Conservation (phyloP, 2,329 filamentous ascomycete species). For the Hypomyces perniciosus region DNA sequence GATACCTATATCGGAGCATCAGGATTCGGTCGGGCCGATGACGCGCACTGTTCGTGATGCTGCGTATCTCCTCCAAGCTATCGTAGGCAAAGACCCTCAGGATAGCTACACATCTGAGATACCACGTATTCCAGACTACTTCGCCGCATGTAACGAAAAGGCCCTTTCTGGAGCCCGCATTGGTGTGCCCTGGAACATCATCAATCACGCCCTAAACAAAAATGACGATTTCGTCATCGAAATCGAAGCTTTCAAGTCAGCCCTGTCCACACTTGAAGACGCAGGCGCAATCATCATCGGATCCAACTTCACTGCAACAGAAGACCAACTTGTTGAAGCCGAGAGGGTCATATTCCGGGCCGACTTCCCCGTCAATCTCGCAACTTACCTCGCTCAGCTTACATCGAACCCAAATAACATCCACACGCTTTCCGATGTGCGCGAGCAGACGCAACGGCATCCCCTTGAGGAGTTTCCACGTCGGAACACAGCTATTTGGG, state of each 20-base stretch:
- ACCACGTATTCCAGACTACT: constrained; percentile 50
- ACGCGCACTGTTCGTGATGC: constrained; percentile 59
- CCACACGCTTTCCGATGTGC: constrained; percentile 43
- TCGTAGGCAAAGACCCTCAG: constrained; percentile 51
- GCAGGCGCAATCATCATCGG: constrained; percentile 57
- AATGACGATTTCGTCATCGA: constrained; percentile 14
- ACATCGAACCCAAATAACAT: constrained; percentile 49
- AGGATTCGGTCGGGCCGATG: constrained; percentile 60
- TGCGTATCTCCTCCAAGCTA: constrained; percentile 52
- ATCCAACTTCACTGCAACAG: constrained; percentile 30
- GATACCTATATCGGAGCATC: constrained; percentile 57
- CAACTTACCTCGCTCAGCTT: constrained; percentile 50
- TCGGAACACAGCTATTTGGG: constrained; percentile 54
- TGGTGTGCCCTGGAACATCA: constrained; percentile 55
- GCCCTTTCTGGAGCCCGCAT: constrained; percentile 53
- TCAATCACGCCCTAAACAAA: constrained; percentile 28
- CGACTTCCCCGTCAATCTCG: constrained; percentile 55
- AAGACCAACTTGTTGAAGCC: not conserved
- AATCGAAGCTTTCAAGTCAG: constrained; percentile 46
- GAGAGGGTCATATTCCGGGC: constrained; percentile 42
- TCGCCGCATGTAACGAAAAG: constrained; percentile 49
- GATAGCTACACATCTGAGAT: constrained; percentile 53
- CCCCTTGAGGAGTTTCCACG: constrained; percentile 53
- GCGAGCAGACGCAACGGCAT: constrained; percentile 48
- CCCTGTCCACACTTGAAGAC: constrained; percentile 42